These are phyloP conservation scores for Trichoderma arundinaceum DNA, from an alignment of 2,329 filamentous ascomycete genomes.

Conservation along the genomic window DNA sequence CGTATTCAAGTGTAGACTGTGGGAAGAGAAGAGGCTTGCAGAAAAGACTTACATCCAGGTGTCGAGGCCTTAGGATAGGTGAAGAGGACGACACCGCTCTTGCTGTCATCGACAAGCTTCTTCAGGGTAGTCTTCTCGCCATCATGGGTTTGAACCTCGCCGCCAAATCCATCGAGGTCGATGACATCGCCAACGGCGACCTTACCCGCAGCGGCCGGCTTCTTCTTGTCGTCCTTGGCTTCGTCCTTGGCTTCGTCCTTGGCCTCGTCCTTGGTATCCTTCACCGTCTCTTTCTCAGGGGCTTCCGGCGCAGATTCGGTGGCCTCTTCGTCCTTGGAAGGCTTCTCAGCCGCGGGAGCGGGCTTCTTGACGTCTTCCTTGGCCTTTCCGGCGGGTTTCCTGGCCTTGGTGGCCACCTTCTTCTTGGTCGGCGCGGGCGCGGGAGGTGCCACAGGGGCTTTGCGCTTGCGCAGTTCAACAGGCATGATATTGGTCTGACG, in stretches of 20 bases:
- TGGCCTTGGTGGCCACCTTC: conserved; percentile 47
- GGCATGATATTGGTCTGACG: conserved; percentile 52
- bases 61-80: conserved; percentile 96
- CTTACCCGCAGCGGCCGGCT: conserved; percentile 45
- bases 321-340: conserved; percentile 28
- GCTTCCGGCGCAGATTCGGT: conserved; percentile 27
- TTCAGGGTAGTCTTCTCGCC: conserved; percentile 80
- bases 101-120: conserved; percentile 80
- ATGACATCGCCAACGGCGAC: conserved; percentile 62
- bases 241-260: conserved; percentile 46
- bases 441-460: conserved; percentile 56
- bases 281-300: conserved; percentile 29
- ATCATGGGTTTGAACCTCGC: conserved; percentile 83
- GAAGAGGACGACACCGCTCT: conserved; percentile 86
- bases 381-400: conserved; percentile 35
- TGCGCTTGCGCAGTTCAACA: conserved; percentile 66
- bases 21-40: background rate
- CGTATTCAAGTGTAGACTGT: background rate
- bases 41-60: conserved; percentile 77
- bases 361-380: conserved; percentile 30
- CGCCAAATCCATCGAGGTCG: conserved; percentile 64
- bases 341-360: conserved; percentile 30
- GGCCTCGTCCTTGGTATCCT: conserved; percentile 40
- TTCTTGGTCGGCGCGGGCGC: conserved; percentile 55
- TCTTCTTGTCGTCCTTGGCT: conserved; percentile 46